Evolutionary conservation across 148 eudicot genomes (phyloP).

Genomic region (Suaeda aralocaspica): DNA sequence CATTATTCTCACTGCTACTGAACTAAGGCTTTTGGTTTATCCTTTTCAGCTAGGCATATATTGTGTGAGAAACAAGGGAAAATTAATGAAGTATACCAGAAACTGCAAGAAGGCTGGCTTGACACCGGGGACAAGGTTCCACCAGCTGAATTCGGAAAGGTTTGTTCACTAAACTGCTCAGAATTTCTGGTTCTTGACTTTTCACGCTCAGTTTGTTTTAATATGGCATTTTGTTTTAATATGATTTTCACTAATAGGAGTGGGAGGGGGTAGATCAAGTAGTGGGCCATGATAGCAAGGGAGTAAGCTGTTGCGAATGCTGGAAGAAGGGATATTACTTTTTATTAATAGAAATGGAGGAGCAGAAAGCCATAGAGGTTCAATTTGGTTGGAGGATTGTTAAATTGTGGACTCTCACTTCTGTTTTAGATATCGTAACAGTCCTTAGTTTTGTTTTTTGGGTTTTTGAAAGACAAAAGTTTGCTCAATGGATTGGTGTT

Average conservation of each 20-base stretch:
- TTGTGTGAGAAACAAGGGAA: constrained; percentile 97
- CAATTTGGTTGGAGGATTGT: background rate
- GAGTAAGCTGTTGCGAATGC: background rate
- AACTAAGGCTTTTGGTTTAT: constrained; percentile 1
- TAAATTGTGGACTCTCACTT: too few relatives aligned
- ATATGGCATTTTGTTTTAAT: background rate
- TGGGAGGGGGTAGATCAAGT: background rate
- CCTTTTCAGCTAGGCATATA: constrained; percentile 74
- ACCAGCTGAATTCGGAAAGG: constrained; percentile 98
- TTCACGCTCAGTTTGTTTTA: background rate
- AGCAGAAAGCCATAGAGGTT: background rate
- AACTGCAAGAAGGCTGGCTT: constrained; percentile 93
- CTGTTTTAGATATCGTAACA: background rate
- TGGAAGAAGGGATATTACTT: background rate
- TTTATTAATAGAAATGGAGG: background rate
- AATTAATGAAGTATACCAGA: constrained; percentile 96
- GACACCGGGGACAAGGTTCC: constrained; percentile 92
- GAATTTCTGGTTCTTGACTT: background rate
- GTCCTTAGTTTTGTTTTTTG: background rate
- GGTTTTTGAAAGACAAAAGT: background rate
- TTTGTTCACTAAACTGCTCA: constrained; percentile 20
- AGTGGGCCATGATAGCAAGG: background rate
- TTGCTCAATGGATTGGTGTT: background rate
- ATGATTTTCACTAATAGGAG: background rate
- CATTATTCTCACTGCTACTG: background rate